These are phyloP conservation scores for Oropetium thomaeum DNA, from an alignment of 176 grass and related monocot species.

Conservation along the genomic window DNA sequence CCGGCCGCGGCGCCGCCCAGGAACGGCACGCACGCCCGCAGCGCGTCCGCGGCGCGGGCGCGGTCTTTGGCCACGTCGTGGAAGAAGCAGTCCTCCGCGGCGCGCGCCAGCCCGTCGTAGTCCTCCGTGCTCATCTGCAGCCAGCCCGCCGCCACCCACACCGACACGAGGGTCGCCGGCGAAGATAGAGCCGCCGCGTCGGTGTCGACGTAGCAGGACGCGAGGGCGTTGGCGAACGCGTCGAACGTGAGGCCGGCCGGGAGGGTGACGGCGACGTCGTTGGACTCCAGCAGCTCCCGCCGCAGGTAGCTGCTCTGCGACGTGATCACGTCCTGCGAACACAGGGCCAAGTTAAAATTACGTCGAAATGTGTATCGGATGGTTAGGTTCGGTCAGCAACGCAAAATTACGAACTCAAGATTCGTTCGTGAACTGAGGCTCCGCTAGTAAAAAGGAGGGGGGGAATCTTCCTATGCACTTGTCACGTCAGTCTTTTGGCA, in stretches of 20 bases:
- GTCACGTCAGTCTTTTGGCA: not conserved
- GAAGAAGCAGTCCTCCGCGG: constrained; percentile 76
- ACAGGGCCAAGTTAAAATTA: not conserved
- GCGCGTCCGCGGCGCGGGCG: constrained; percentile 32
- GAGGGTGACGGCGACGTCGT: constrained; percentile 44
- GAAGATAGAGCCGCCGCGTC: constrained; percentile 37
- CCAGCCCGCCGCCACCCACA: constrained; percentile 62
- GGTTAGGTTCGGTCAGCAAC: not conserved
- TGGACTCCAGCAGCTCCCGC: constrained; percentile 50
- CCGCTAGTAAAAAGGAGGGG: too few species aligned
- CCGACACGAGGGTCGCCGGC: constrained; percentile 44
- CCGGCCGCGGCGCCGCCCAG: constrained; percentile 43
- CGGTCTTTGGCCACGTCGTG: constrained; percentile 63
- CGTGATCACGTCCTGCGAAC: constrained; percentile 62
- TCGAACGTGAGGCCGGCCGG: constrained; percentile 48
- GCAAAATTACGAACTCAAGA: not conserved
- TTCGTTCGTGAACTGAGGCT: not conserved
- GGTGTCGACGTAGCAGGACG: constrained; percentile 66
- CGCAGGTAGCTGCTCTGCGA: constrained; percentile 62
- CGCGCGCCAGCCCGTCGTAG: constrained; percentile 23
- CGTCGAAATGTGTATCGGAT: too few species aligned
- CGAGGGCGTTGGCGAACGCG: constrained; percentile 37
- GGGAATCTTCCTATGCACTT: too few species aligned
- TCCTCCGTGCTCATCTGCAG: constrained; percentile 48
- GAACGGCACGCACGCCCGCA: constrained; percentile 49